Evolutionary conservation across 2,329 filamentous ascomycete species (phyloP), one percentile per base, ranked within the genome.

Genomic region (Gremmenia infestans): DNA sequence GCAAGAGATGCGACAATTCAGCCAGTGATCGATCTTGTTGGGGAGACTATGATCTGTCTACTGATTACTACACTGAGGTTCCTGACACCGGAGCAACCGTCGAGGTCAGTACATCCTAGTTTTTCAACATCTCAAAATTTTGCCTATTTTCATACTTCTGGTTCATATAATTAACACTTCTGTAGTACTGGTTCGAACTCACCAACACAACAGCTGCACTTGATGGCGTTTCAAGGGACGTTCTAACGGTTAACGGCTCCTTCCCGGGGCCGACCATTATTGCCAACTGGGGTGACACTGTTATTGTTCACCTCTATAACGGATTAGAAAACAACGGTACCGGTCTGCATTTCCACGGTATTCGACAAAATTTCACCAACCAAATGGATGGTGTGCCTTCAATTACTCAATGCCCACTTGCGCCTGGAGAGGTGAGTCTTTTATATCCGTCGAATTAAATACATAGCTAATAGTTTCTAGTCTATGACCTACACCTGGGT

Each of bases 331-430:
- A 72, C 39, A 77, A 79, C 74, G 60, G 61, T 22, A 60, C 60
- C 14, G 51, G 48, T 22, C 22, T 63, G 40, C 77, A 80, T 59
- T 80, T 74, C 72, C 78, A 81, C 58, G 78, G 78, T 28, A 65
- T 79, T 22, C 66, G 73, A 12, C 73, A 76, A 57, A 66, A 73
- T 15, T 66, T 71, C 32, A 70, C 69, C 9, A 73, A 72, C 43
- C 62, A 74, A 45, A 69, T 70, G 60, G 76, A 78, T 57, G 76
- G 76, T 22, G 71, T 72, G 1, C 70, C 71, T 25, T 73, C 76
- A 12, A 54, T 81, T 35, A 80, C 78, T 5, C 85, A 89, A 68
- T 90, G 86, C 60, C 85, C 86, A 2, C 81, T 87, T 56, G 71
- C 80, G 0, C 77, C 79, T 0, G 79, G 58, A 22, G 54, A 53